These are phyloP conservation scores for Cutaneotrichosporon sp. DNA, from an alignment of 1,284 basidiomycete species.

Conservation along the genomic window DNA sequence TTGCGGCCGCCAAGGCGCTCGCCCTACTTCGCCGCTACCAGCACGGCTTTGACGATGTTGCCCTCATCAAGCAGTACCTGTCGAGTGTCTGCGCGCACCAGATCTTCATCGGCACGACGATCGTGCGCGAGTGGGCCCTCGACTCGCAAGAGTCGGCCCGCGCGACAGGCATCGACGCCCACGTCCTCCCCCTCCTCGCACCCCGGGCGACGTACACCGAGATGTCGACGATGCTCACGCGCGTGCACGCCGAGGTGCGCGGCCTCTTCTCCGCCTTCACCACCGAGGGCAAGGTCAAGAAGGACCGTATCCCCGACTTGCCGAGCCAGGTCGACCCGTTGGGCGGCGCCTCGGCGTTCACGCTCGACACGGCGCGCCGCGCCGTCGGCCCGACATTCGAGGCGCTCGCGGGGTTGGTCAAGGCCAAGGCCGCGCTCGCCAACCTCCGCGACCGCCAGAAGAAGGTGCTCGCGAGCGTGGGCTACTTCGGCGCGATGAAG, in stretches of 20 bases:
- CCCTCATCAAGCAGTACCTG: conserved; percentile 74
- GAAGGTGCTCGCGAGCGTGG: conserved; percentile 73
- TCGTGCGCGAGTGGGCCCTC: conserved; percentile 89
- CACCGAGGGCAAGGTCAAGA: conserved; percentile 80
- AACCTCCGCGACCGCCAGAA: conserved; percentile 75
- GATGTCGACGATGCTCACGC: conserved; percentile 78
- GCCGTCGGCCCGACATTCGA: conserved; percentile 73
- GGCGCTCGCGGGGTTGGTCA: conserved; percentile 60
- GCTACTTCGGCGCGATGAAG: conserved; percentile 81
- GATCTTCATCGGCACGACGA: conserved; percentile 77
- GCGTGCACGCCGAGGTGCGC: conserved; percentile 79
- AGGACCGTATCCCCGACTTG: conserved; percentile 75
- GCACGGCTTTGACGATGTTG: conserved; percentile 49
- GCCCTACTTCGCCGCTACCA: conserved; percentile 55
- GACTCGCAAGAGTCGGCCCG: conserved; percentile 59
- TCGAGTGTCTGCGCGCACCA: conserved; percentile 89
- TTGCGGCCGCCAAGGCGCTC: conserved; percentile 78
- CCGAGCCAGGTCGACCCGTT: conserved; percentile 75
- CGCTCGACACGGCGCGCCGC: conserved; percentile 73
- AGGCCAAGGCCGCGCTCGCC: conserved; percentile 76
- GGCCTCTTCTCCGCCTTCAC: conserved; percentile 77
- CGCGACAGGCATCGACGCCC: conserved; percentile 61
- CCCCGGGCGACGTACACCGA: conserved; percentile 86
- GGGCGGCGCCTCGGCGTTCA: conserved; percentile 67
- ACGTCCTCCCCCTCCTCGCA: conserved; percentile 73